Evolutionary conservation across 345 rosid genomes (phyloP), one percentile per base, ranked within the genome.

Genomic region (Brassica carinata): DNA sequence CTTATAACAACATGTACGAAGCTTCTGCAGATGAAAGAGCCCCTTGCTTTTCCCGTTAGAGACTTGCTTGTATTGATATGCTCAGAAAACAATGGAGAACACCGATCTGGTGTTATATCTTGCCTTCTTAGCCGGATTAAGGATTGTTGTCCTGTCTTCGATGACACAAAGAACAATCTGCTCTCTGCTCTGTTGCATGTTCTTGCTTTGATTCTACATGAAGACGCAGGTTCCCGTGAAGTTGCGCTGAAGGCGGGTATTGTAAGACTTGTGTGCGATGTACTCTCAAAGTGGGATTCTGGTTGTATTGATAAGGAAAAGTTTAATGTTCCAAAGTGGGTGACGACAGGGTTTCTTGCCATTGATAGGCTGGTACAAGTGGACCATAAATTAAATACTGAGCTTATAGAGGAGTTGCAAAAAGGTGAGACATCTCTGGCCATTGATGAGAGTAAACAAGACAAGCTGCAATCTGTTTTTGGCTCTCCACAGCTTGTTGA

Each of bases 271-370:
- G 93, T 84, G 8, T 83, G 85, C 17, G 90, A 93, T 88, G 71
- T 93, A 67, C 98, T 95, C 65, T 84, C 89, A 31, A 84, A 85
- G 34, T 95, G 99, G 99, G 89, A 86, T 78, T 82, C 90, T 81
- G 88, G 83, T 75, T 75, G 82, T 76, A 87, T 77, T 65, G 88
- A 82, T 17, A 77, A 73, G 72, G 94, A 84, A 67, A 89, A 87
- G 36, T n/a, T 15, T 13, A 86, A 81, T 78, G 94, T 85, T 85
- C 96, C 96, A 30, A 95, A 91, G 87, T 95, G 99, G 98, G 91
- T 93, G 73, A 90, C 98, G 40, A 90, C 97, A 63, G 94, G 95
- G 79, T 95, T 93, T 89, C 96, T 95, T 84, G 92, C 98, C 64
- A 81, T 93, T 71, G 99, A 95, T 88, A 90, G 91, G 85, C 89